Conservation (phyloP, 441 rosid genomes). For the Sinapis alba region DNA sequence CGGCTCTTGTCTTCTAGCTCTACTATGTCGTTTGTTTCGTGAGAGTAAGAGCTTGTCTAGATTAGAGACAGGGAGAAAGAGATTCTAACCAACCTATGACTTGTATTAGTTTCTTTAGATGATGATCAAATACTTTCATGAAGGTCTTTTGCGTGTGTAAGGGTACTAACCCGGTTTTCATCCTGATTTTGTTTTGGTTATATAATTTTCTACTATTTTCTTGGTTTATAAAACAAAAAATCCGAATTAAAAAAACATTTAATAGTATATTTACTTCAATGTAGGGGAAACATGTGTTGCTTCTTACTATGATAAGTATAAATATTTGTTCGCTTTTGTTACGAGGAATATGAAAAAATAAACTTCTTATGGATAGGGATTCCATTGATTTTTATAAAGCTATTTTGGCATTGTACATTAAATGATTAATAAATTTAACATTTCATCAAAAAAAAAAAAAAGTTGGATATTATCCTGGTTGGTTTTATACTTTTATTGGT, state of each 20-base stretch:
- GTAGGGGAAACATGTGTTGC: too few species aligned
- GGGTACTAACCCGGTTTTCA: neutral
- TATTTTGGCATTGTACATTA: too few species aligned
- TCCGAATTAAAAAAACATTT: too few species aligned
- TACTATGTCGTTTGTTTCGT: neutral
- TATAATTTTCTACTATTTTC: neutral
- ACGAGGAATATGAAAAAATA: too few species aligned
- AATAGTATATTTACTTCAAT: too few species aligned
- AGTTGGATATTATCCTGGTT: neutral
- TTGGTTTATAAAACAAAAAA: neutral
- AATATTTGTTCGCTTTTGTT: too few species aligned
- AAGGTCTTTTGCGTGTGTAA: neutral
- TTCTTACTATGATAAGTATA: too few species aligned
- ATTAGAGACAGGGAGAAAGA: neutral
- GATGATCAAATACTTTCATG: neutral
- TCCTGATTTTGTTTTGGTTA: neutral
- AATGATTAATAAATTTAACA: too few species aligned
- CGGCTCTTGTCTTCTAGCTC: neutral
- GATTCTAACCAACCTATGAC: neutral
- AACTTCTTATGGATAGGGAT: too few species aligned
- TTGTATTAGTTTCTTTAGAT: neutral
- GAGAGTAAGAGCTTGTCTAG: constrained; percentile 1
- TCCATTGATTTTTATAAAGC: too few species aligned
- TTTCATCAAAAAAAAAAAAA: too few species aligned
- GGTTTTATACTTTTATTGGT: neutral